Evolutionary conservation across 768 basidiomycete species (phyloP), one percentile per base, ranked within the genome.

Genomic region (Hebeloma cylindrosporum): DNA sequence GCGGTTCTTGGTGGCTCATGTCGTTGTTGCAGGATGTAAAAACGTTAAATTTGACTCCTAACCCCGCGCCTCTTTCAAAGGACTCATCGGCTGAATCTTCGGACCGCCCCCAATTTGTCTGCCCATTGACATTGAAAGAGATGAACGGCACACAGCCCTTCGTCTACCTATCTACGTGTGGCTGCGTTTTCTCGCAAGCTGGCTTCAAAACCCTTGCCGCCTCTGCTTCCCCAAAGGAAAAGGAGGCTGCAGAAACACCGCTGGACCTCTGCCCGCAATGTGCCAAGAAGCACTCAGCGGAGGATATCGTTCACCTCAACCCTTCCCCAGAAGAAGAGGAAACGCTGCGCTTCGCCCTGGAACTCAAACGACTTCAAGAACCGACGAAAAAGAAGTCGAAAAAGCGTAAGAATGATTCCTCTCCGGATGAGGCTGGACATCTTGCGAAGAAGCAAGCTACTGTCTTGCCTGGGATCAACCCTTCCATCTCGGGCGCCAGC

Each of bases 111-210:
- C 79, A 77, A 41, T 98, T 93, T 57, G 82, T 93, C 44, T 99
- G 96, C 69, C 91, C 96, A 0, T 74, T 98, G 40, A 91, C 86
- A 1, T 69, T 90, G 51, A 91, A 92, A 63, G 95, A 96, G 68
- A 97, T 97, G 93, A 93, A 91, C 54, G 96, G 96, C 10, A 61
- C 65, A 3, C 78, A 87, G 40, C 91, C 93, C 0, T 98, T 98
- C 62, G 83, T 93, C 41, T 95, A 93, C 60, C 65, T 97, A 53
- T 72, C 76, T 10, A 68, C 83, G 0, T 98, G 95, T 57, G 93
- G 93, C 11, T 94, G 92, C 62, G 91, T 93, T 23, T 91, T 97
- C 68, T 86, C 91, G 3, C 86, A 88, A 47, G 84, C 84, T 0
- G 90, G 87, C 2, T 72, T 97, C 30, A 83, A 82, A 45, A 83